Percentiles rank a stretch among this genome's conserved stretches.
These are phyloP conservation scores for Blastobotrys indianensis DNA, from an alignment of 1,139 yeast genomes.

Conservation along the genomic window DNA sequence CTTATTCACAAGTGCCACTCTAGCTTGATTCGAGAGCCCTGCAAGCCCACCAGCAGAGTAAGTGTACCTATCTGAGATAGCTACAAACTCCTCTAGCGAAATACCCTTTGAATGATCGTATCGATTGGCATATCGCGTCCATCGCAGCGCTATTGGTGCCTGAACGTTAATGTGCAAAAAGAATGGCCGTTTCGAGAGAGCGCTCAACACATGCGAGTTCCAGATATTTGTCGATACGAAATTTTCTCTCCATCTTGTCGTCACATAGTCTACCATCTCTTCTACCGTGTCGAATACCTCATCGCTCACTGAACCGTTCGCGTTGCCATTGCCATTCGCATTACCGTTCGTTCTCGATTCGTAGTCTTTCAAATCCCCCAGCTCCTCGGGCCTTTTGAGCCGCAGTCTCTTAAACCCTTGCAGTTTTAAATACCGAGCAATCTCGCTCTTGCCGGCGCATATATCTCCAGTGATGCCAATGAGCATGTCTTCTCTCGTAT, in stretches of 20 bases:
- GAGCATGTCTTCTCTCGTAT: constrained; percentile 43
- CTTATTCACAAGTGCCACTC: constrained; percentile 58
- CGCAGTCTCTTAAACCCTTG: constrained; percentile 48
- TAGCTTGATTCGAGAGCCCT: constrained; percentile 52
- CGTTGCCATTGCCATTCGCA: not conserved
- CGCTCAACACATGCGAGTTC: constrained; percentile 41
- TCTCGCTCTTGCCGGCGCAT: constrained; percentile 64
- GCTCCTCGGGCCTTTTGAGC: constrained; percentile 12
- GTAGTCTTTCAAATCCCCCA: constrained; percentile 1
- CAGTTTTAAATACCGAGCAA: constrained; percentile 50
- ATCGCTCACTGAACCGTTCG: not conserved
- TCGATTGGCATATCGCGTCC: constrained; percentile 37
- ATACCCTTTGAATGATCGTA: not conserved
- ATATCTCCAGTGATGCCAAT: constrained; percentile 72
- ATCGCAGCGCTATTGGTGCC: constrained; percentile 59
- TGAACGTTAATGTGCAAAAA: constrained; percentile 77
- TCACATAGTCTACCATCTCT: constrained; percentile 55
- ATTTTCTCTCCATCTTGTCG: constrained; percentile 60
- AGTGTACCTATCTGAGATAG: constrained; percentile 41
- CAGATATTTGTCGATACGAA: constrained; percentile 55
- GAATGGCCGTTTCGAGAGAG: constrained; percentile 70
- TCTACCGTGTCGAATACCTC: constrained; percentile 29
- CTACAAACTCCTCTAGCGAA: constrained; percentile 38
- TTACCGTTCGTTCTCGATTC: not conserved
- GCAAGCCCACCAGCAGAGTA: constrained; percentile 41